phyloP scores from a whole-genome alignment of 441 rosid genomes.

The Jatropha podagrica region DNA sequence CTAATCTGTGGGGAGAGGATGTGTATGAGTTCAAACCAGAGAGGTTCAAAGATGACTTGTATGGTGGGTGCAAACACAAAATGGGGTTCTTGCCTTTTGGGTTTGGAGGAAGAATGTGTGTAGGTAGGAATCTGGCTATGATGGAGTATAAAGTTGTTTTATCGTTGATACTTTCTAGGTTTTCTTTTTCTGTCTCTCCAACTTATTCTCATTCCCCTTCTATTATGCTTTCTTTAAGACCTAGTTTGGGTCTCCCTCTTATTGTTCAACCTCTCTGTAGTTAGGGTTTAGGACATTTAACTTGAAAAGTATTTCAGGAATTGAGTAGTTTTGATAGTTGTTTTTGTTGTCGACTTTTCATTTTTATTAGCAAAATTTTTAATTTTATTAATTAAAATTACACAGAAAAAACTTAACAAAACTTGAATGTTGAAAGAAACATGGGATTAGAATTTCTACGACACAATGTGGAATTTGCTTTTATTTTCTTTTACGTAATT shows the following conservation, averaged over 20 bases:
- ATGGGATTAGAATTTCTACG: no score
- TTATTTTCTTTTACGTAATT: background rate
- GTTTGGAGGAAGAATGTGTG: conserved; percentile 95
- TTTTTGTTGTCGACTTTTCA: no score
- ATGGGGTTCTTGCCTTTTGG: conserved; percentile 98
- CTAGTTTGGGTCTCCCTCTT: conserved; percentile 68
- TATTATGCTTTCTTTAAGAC: conserved; percentile 74
- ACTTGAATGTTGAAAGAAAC: no score
- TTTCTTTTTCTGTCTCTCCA: conserved; percentile 67
- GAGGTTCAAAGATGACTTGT: conserved; percentile 62
- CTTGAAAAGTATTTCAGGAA: background rate
- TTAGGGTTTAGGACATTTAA: background rate
- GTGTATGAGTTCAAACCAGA: conserved; percentile 79
- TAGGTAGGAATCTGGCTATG: conserved; percentile 66
- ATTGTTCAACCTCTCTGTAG: conserved; percentile 43
- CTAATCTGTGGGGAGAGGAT: conserved; percentile 72
- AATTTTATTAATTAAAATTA: no score
- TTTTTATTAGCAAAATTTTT: no score
- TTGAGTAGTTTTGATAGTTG: no score
- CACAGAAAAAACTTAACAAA: no score
- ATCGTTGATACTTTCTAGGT: conserved; percentile 59
- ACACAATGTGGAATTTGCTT: background rate
- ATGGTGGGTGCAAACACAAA: conserved; percentile 82
- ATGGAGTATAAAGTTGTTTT: conserved; percentile 85
- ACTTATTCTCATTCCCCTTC: conserved; percentile 70